Evolutionary conservation across 371 early-diverging fungal genomes (phyloP).

Genomic region (Choanephora cucurbitarum): DNA sequence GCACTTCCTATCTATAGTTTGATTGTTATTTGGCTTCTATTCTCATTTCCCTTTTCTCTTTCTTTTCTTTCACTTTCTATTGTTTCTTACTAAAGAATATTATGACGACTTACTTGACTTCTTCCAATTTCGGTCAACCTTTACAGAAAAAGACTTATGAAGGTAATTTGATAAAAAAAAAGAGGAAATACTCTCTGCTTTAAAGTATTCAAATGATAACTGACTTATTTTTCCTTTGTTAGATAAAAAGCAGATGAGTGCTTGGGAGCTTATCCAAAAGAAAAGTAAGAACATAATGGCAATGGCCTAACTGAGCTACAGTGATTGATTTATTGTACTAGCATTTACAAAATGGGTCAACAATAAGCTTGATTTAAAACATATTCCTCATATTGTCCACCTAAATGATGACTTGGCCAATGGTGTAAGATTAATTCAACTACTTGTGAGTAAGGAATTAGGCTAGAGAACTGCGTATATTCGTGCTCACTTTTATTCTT

Average conservation of each 20-base stretch:
- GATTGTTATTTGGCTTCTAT: neutral
- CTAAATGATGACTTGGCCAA: slow-evolving; percentile 74
- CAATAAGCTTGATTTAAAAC: slow-evolving; percentile 74
- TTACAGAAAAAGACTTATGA: slow-evolving; percentile 17
- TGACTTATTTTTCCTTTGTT: neutral
- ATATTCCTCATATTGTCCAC: slow-evolving; percentile 65
- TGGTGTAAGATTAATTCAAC: slow-evolving; percentile 85
- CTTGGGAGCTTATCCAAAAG: slow-evolving; percentile 87
- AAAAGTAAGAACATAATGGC: slow-evolving; percentile 65
- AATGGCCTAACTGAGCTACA: too few species aligned
- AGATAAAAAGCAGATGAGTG: slow-evolving; percentile 51
- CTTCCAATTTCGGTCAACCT: slow-evolving; percentile 10
- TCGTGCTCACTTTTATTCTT: neutral
- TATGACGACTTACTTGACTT: slow-evolving; percentile 1
- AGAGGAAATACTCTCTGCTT: too few species aligned
- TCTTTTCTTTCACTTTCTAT: slow-evolving; percentile 2
- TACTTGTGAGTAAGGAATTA: slow-evolving; percentile 62
- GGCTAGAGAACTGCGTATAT: neutral
- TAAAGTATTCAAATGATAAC: too few species aligned
- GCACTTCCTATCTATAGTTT: too few species aligned
- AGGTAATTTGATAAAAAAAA: slow-evolving; percentile 11
- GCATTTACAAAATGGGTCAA: slow-evolving; percentile 95
- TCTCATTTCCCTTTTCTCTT: neutral
- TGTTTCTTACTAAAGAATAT: too few species aligned
- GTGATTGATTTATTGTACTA: slow-evolving; percentile 15